These are phyloP conservation scores for Pestalotiopsis sp. DNA, from an alignment of 2,329 filamentous ascomycete species.

Conservation along the genomic window DNA sequence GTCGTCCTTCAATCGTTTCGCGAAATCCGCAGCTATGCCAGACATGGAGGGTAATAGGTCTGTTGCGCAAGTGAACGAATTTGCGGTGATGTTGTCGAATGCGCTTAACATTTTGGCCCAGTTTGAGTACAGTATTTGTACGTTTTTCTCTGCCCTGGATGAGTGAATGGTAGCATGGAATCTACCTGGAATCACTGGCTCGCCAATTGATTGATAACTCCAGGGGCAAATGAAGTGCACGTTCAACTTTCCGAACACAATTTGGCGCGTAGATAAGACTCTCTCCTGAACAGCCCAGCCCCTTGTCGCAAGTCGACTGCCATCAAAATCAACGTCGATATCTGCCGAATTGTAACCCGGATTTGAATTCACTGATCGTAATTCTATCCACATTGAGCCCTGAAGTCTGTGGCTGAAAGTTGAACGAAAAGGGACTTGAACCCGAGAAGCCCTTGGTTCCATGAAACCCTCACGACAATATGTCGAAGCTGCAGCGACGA, in stretches of 20 bases:
- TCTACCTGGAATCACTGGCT: rapidly evolving
- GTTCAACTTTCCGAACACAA: background rate
- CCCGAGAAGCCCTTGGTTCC: background rate
- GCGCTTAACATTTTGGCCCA: background rate
- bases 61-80: background rate
- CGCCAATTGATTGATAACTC: background rate
- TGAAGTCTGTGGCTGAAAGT: background rate
- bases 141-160: background rate
- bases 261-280: background rate
- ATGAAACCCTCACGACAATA: slow-evolving; percentile 2
- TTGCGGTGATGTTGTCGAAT: background rate
- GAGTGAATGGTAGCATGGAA: background rate
- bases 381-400: slow-evolving; percentile 2
- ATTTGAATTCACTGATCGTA: background rate
- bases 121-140: background rate
- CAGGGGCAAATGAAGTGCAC: background rate
- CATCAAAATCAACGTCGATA: background rate
- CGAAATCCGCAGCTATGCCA: background rate
- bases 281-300: slow-evolving; percentile 6
- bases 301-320: background rate
- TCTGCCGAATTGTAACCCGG: background rate
- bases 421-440: background rate
- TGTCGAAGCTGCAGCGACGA: background rate
- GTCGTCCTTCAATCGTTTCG: background rate
- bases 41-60: background rate